Percentiles rank a stretch among this genome's conserved stretches.
These are phyloP conservation scores for Diaporthe capsici DNA, from an alignment of 2,329 filamentous ascomycete genomes.

Conservation along the genomic window DNA sequence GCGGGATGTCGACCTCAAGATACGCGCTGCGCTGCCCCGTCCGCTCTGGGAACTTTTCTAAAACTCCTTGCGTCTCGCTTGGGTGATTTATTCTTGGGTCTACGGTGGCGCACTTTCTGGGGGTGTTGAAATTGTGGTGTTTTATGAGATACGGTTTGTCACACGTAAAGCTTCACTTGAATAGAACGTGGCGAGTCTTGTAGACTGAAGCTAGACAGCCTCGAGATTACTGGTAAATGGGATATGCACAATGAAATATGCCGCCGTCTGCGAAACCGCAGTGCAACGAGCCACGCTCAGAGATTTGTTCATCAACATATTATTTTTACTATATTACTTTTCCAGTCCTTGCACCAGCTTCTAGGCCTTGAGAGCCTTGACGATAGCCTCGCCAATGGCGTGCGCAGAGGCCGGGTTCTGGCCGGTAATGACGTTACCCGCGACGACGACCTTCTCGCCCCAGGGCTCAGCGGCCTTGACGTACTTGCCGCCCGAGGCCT, in stretches of 20 bases:
- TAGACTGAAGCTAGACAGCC: slow-evolving; percentile 6
- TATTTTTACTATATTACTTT: slow-evolving; percentile 13
- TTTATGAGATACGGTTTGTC: neutral
- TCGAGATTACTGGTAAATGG: neutral
- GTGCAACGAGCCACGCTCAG: neutral
- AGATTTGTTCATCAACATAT: neutral
- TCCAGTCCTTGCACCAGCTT: too few species aligned
- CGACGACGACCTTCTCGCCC: slow-evolving; percentile 64
- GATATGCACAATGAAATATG: neutral
- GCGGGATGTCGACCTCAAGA: slow-evolving; percentile 53
- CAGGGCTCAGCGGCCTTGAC: slow-evolving; percentile 67
- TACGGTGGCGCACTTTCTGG: neutral
- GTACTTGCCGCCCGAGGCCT: slow-evolving; percentile 67
- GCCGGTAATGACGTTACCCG: slow-evolving; percentile 68
- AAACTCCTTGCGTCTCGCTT: slow-evolving; percentile 37
- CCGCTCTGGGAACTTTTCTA: slow-evolving; percentile 75
- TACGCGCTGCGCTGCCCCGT: slow-evolving; percentile 63
- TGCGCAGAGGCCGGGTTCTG: slow-evolving; percentile 70
- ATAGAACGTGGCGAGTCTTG: slow-evolving; percentile 1
- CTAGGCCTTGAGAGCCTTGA: slow-evolving; percentile 57
- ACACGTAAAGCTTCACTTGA: slow-evolving; percentile 18
- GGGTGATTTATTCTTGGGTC: neutral
- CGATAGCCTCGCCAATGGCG: slow-evolving; percentile 65
- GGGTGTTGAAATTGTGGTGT: neutral
- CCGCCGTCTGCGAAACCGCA: neutral